Base-by-base conservation (phyloP, 139 green algal genomes). In the Chlorella sp. region DNA sequence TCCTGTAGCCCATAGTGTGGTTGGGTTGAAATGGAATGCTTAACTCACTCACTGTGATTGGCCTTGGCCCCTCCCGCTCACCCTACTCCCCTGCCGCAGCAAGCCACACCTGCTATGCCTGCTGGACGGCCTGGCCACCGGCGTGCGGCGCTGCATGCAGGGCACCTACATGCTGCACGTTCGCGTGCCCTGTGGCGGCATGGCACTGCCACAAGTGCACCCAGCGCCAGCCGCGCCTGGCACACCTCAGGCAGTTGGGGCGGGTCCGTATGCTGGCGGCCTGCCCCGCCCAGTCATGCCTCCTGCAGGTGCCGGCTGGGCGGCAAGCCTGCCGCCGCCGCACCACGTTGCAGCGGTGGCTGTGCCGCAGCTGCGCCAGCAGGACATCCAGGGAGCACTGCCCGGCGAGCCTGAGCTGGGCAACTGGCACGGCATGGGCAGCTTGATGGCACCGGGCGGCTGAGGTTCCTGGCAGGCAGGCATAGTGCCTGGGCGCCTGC, bases 81-180 rank as follows among this genome's bases (percentile, higher is more conserved):
- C n/a, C 38, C 20, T 30, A 41, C 34, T 17, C 44, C n/a, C 22
- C 34, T 36, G 16, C 74, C 44, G 40, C 77, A 83, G 77, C 40
- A 73, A 60, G 40, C 11, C 5, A 0, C 20, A 83, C 60, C 40
- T 83, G 58, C 77, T 83, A 40, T 64, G 73, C 60, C 77, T 83
- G 58, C 77, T 83, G 77, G 77, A 83, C 28, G 77, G 60, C 41
- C 14, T 83, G 60, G 77, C 77, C 17, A 22, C 48, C 40, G 77
- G 60, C 0, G 60, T 83, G 58, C 56, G 77, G 60, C 77, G 58
- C 28, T 83, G 77, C 77, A 60, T 41, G 11, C 60, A 58, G 34
- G 34, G 60, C 1, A 83, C 26, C 40, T 83, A 74, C 41, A 46
- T 30, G 8, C 20, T 58, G 40, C 56, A n/a, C 28, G 38, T 43